Percentiles rank a stretch among this genome's conserved stretches.
These are phyloP conservation scores for Kuraishia capsulata DNA, from an alignment of 805 yeast genomes.

Conservation along the genomic window DNA sequence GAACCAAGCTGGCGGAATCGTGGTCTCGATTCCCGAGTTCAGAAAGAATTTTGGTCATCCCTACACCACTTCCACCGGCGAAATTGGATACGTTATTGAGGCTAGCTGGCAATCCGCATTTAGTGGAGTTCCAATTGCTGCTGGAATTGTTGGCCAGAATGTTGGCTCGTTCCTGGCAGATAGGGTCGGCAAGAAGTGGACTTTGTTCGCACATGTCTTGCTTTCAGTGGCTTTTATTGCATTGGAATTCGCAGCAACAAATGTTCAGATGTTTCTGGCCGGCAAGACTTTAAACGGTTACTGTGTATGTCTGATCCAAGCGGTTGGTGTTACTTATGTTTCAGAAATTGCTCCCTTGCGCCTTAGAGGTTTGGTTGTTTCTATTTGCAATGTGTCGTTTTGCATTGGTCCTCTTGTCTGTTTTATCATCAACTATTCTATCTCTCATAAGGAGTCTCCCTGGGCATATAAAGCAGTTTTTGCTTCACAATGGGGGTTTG, in stretches of 20 bases:
- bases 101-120: slow-evolving; percentile 37
- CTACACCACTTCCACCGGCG: slow-evolving; percentile 6
- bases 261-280: slow-evolving; percentile 24
- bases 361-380: slow-evolving; percentile 28
- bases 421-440: slow-evolving; percentile 20
- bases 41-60: slow-evolving; percentile 23
- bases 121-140: slow-evolving; percentile 11
- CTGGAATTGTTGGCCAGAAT: slow-evolving; percentile 26
- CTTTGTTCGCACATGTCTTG: slow-evolving; percentile 20
- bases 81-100: slow-evolving; percentile 22
- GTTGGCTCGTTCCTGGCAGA: slow-evolving; percentile 26
- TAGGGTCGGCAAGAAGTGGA: slow-evolving; percentile 25
- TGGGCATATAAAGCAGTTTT: slow-evolving; percentile 12
- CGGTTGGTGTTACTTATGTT: slow-evolving; percentile 29
- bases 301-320: slow-evolving; percentile 33
- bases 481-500: slow-evolving; percentile 12
- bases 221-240: slow-evolving; percentile 25
- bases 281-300: slow-evolving; percentile 34
- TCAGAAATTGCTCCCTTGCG: slow-evolving; percentile 34
- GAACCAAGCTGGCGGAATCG: slow-evolving; percentile 27
- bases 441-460: slow-evolving; percentile 11
- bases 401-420: slow-evolving; percentile 31
- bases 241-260: slow-evolving; percentile 29
- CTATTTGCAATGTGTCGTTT: slow-evolving; percentile 31
- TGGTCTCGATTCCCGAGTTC: slow-evolving; percentile 24